Base-by-base conservation (phyloP, 1,139 yeast species). In the Scheffersomyces segobiensis region DNA sequence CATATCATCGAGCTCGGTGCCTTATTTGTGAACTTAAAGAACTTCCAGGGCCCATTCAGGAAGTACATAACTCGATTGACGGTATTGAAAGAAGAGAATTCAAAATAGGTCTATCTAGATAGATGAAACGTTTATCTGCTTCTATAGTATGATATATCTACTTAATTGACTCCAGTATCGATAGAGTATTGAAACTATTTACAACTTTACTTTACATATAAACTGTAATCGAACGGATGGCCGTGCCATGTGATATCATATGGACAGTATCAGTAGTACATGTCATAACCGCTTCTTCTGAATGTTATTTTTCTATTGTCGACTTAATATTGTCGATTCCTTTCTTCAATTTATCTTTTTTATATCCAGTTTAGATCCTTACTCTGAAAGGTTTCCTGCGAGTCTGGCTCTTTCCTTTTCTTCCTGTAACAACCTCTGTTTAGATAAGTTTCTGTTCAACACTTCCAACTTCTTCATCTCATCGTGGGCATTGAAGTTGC, bases 401-500 rank as follows among this genome's bases (percentile, higher is more conserved):
- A 42, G 20, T 53, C 51, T 21, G 50, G 49, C 50, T 52, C 51
- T 52, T 56, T 52, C 53, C 57, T 54, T 49, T 56, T 67, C 65
- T 63, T 68, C 72, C 52, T 65, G 62, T 39, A 69, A 55, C 57
- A 69, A 70, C 55, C 70, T 67, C 62, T 72, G 78, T 56, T 67
- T 73, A 4, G 80, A 71, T 65, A 80, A 75, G 65, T 80, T 80
- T 59, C 74, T 68, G 67, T 87, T 85, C 72, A 88, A 77, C 5
- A 81, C 78, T 52, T 85, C 86, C 60, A 90, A 77, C 72, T 88
- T 89, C 60, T 77, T 78, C 82, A 91, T 85, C 74, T 95, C 98
- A 61, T 88, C 95, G 54, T 80, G 79, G 0, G 98, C 86, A 70
- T 93, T 88, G 69, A 90, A 93, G 59, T 93, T 82, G 0, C 98